Evolutionary conservation across 257 asterid species (phyloP).

Genomic region (Catharanthus roseus): DNA sequence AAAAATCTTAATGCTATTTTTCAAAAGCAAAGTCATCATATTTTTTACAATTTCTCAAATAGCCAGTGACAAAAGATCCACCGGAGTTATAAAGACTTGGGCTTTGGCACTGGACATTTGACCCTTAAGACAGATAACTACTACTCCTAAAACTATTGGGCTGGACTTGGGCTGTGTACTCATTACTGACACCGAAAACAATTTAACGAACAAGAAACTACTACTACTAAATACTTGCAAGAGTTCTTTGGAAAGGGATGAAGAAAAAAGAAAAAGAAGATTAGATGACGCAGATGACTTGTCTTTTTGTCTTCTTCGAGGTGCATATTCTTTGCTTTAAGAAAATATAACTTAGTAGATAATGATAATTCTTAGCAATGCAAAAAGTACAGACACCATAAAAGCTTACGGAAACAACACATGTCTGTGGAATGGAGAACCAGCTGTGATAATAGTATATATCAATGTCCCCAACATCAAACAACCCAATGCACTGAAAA

Average conservation of each 20-base stretch:
- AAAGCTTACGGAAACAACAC: constrained; percentile 64
- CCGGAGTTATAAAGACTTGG: not conserved
- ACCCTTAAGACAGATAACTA: not conserved
- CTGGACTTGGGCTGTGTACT: too few relatives aligned
- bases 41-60: not conserved
- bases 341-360: not conserved
- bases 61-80: not conserved
- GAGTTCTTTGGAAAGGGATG: not conserved
- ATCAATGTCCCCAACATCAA: constrained; percentile 65
- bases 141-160: not conserved
- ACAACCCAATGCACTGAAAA: constrained; percentile 58
- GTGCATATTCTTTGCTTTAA: not conserved
- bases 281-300: too few relatives aligned
- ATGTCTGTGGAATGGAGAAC: constrained; percentile 73
- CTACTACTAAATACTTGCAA: not conserved
- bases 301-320: not conserved
- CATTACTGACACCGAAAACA: not conserved
- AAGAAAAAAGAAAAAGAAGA: not conserved
- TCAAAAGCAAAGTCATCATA: constrained; percentile 1
- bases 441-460: constrained; percentile 58
- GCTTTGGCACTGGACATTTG: not conserved
- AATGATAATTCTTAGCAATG: not conserved
- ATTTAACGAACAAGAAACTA: not conserved
- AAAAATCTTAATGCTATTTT: not conserved
- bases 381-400: not conserved